Evolutionary conservation across 306 rosid genomes (phyloP).

Genomic region (Begonia fuchsioides): DNA sequence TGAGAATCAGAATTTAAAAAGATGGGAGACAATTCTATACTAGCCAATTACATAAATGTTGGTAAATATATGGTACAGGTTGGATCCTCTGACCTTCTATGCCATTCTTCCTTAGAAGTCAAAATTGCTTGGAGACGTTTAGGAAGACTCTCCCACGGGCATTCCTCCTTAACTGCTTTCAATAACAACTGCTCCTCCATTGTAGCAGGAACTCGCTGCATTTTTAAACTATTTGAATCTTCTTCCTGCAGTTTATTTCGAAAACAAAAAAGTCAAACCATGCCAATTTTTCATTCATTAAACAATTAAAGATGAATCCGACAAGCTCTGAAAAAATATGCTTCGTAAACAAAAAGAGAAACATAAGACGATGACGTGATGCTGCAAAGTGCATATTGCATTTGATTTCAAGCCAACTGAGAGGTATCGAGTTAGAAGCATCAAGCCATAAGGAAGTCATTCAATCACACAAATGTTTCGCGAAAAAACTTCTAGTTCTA

Average conservation of each 20-base stretch:
- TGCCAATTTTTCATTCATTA: not conserved
- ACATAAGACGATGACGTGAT: no score
- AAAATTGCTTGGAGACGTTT: conserved; percentile 58
- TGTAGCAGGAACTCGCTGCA: conserved; percentile 51
- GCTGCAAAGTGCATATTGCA: no score
- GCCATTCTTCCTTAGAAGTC: conserved; percentile 83
- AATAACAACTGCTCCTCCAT: conserved; percentile 55
- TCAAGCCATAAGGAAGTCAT: not conserved
- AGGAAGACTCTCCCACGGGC: conserved; percentile 72
- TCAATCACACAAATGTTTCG: not conserved
- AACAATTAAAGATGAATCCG: not conserved
- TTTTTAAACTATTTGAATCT: conserved; percentile 23
- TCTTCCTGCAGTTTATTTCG: conserved; percentile 10
- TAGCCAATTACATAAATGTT: not conserved
- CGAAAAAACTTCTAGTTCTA: not conserved
- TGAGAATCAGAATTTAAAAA: not conserved
- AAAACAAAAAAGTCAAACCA: not conserved
- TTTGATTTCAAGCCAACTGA: not conserved
- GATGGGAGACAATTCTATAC: not conserved
- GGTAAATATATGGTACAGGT: not conserved
- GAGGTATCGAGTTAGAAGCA: not conserved
- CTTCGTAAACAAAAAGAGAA: no score
- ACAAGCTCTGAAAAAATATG: no score
- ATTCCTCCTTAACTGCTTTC: conserved; percentile 72
- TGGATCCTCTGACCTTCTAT: conserved; percentile 35